Percentiles rank a stretch among this genome's conserved stretches.
Evolutionary conservation across 345 rosid genomes (phyloP).

Genomic region (Aegle marmelos): DNA sequence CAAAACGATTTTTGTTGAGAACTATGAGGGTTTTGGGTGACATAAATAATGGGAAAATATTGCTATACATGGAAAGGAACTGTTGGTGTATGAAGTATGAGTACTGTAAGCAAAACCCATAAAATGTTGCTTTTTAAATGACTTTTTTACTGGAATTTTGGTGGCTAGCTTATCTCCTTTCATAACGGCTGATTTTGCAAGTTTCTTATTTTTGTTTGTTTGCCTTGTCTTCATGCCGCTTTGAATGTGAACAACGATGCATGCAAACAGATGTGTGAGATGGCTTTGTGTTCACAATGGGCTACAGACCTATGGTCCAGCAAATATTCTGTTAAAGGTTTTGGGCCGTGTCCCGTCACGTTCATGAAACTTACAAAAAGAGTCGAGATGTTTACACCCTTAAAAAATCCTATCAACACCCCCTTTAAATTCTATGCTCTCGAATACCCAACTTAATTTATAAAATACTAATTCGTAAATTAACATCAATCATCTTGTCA

Average conservation of each 20-base stretch:
- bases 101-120: conserved; percentile 1
- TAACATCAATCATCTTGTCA: too few species aligned
- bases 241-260: conserved; percentile 1
- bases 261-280: background rate
- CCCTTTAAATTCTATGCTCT: too few species aligned
- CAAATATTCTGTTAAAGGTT: too few species aligned
- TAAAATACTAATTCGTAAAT: too few species aligned
- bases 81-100: background rate
- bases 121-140: conserved; percentile 5
- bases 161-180: background rate
- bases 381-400: too few species aligned
- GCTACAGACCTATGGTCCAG: background rate
- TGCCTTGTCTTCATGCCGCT: background rate
- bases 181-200: conserved; percentile 2
- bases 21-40: background rate
- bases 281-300: background rate
- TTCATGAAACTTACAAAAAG: too few species aligned
- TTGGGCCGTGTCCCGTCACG: too few species aligned
- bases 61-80: conserved; percentile 8
- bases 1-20: background rate
- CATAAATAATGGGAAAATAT: background rate
- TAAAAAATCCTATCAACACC: too few species aligned
- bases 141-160: conserved; percentile 5
- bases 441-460: too few species aligned
- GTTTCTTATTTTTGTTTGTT: background rate